Base-by-base conservation (phyloP, 164 flowering plant genomes). In the Protea cynaroides region DNA sequence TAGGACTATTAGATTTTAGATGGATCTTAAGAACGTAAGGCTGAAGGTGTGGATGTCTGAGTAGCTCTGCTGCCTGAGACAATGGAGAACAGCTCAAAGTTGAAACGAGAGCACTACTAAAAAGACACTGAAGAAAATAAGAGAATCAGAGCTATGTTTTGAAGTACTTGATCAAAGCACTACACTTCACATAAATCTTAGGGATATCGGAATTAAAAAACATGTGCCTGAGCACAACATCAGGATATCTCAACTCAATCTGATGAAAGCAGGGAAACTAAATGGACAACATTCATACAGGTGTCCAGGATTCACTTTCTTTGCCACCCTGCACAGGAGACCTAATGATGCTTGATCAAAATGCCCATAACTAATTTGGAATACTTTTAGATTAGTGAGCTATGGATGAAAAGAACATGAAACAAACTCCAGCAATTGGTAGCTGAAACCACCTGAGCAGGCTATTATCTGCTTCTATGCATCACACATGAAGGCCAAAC, bases 41-140 rank as follows among this genome's bases (percentile, higher is more conserved):
- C 71, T 87, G 96, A 71, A 95, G 96, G 64, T 76, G 87, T 25
- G 92, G 90, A 63, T 89, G 92, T 69, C 79, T 72, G 25, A 95
- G 96, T 58, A 95, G 81, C 72, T 95, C 97, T 15, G 88, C 82
- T 72, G 97, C 94, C 99, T 95, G 88, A 22, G 25, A 67, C 36
- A 69, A 71, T 58, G 44, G 34, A 56, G 37, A 60, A 40, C 56
- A 65, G 34, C 34, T 22, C 50, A 59, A 53, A 60, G 19, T n/a
- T 2, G 46, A 51, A 29, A 46, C 25, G 18, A 38, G 15, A 22
- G 36, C 17, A 56, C 7, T 56, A 1, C 18, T 22, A 43, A 4
- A 11, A 36, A 10, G 15, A 29, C n/a, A 29, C 23, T 40, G 49
- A 38, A 14, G n/a, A n/a, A 40, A 17, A 23, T 8, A 15, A 40